Percentiles rank a stretch among this genome's conserved stretches.
Conservation (phyloP, 257 asterid species). For the Nicotiana attenuata region DNA sequence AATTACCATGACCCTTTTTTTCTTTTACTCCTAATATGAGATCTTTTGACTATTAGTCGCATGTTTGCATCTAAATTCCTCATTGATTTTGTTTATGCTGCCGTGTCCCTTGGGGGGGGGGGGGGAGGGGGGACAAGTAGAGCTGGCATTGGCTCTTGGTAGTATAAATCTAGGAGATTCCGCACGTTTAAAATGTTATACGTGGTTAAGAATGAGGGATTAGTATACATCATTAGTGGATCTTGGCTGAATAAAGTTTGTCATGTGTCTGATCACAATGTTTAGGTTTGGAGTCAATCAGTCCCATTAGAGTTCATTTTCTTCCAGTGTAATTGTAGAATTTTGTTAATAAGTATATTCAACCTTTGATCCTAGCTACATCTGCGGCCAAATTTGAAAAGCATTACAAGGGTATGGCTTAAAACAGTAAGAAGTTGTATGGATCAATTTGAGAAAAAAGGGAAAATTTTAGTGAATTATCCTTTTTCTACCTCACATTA, state of each 20-base stretch:
- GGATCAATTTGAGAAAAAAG: background rate
- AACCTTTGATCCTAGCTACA: slow-evolving; percentile 4
- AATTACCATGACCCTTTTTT: background rate
- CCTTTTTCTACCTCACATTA: background rate
- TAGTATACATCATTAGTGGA: background rate
- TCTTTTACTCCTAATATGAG: background rate
- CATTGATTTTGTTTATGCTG: background rate
- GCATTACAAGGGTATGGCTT: background rate
- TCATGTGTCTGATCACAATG: background rate
- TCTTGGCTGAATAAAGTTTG: background rate
- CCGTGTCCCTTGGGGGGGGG: background rate
- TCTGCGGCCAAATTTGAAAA: background rate
- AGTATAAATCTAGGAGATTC: background rate
- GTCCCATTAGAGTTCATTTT: background rate
- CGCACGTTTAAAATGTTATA: background rate
- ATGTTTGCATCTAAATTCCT: background rate
- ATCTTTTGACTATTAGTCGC: background rate
- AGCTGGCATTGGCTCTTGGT: background rate
- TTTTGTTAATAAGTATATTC: background rate
- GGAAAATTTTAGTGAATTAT: background rate
- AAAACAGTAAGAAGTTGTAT: background rate
- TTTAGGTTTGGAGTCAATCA: background rate
- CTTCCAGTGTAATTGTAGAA: background rate
- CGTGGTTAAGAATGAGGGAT: background rate
- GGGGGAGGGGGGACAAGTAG: background rate